Percentiles rank a stretch among this genome's conserved stretches.
Conservation (phyloP, 345 rosid genomes). For the Sisymbrium irio region DNA sequence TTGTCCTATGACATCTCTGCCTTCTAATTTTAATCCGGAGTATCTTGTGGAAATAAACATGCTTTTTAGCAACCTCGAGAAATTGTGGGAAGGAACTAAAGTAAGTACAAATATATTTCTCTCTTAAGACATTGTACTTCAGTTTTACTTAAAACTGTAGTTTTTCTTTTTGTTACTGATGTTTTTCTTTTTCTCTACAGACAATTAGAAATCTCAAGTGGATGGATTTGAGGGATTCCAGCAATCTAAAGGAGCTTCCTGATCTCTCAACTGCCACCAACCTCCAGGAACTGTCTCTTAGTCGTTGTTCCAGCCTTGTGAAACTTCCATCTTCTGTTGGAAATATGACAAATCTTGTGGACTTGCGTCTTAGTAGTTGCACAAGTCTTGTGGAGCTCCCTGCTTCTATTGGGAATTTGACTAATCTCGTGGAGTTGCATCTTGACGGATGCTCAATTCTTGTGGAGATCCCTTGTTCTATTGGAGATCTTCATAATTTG, state of each 20-base stretch:
- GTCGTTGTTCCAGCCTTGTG: neutral
- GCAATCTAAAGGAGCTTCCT: neutral
- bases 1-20: constrained; percentile 19
- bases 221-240: neutral
- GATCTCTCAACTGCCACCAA: neutral
- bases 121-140: too few species aligned
- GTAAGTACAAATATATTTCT: constrained; percentile 8
- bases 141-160: too few species aligned
- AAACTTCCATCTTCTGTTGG: neutral
- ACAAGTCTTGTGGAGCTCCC: neutral
- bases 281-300: neutral
- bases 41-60: constrained; percentile 17
- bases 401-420: neutral
- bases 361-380: neutral
- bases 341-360: neutral
- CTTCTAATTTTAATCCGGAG: constrained; percentile 8
- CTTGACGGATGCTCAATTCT: neutral
- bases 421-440: neutral
- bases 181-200: neutral
- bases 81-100: constrained; percentile 23
- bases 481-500: neutral
- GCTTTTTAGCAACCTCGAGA: neutral
- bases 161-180: too few species aligned
- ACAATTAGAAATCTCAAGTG: neutral
- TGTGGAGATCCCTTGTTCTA: neutral